Percentiles rank a stretch among this genome's conserved stretches.
These are phyloP conservation scores for Candida odintsovae DNA, from an alignment of 805 yeast genomes.

Conservation along the genomic window DNA sequence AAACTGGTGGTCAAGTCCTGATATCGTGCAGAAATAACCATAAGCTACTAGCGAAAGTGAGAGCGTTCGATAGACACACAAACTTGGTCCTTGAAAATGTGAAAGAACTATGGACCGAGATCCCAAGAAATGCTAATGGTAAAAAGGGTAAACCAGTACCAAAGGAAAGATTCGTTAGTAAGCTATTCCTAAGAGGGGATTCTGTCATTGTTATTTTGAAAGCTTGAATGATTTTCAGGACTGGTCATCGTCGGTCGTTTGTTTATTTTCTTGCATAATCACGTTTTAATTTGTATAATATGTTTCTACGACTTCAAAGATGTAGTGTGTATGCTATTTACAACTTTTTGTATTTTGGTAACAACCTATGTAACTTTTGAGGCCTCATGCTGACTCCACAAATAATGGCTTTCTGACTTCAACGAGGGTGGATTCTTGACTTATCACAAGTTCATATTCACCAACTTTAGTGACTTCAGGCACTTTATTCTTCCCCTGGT, in stretches of 20 bases:
- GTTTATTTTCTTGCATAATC: background rate
- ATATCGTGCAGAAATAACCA: conserved; percentile 91
- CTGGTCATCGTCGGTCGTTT: background rate
- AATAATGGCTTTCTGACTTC: background rate
- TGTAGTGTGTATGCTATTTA: background rate
- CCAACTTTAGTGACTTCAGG: conserved; percentile 14
- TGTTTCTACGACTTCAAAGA: background rate
- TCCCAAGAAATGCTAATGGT: conserved; percentile 56
- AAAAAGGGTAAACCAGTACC: conserved; percentile 62
- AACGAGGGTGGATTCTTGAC: conserved; percentile 10
- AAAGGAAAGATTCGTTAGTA: conserved; percentile 76
- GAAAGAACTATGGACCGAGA: conserved; percentile 76
- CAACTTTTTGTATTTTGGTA: background rate
- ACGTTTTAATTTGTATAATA: background rate
- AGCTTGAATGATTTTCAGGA: conserved; percentile 18
- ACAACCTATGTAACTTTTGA: background rate
- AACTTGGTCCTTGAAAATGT: conserved; percentile 91
- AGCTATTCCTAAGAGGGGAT: conserved; percentile 92
- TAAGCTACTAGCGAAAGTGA: conserved; percentile 81
- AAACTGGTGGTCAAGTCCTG: conserved; percentile 68
- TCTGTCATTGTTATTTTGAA: conserved; percentile 81
- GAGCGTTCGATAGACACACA: conserved; percentile 94
- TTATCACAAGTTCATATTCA: conserved; percentile 14
- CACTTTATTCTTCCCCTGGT: conserved; percentile 1
- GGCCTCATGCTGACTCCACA: background rate